A percentile compares a stretch with the other conserved stretches of the same genome.
Evolutionary conservation across 345 rosid genomes (phyloP).

Genomic region (Eutrema japonicum): DNA sequence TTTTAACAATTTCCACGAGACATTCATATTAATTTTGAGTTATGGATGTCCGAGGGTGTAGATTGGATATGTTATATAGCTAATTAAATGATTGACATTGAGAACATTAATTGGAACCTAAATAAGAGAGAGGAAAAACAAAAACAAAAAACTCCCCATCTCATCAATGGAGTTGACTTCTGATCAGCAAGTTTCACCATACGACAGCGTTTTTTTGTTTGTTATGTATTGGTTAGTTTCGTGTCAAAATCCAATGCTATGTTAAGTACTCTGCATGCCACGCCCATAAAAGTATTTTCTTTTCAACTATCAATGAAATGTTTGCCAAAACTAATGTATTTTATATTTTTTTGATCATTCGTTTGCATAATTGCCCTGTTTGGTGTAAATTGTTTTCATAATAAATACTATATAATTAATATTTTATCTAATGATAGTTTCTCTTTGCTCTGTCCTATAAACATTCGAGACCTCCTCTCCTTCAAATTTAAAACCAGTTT

Average conservation of each 20-base stretch:
- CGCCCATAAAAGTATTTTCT: not conserved
- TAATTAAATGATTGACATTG: constrained; percentile 5
- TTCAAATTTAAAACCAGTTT: constrained; percentile 34
- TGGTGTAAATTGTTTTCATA: not conserved
- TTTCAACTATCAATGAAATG: not conserved
- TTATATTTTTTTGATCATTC: not conserved
- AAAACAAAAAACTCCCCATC: not conserved
- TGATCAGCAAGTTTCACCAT: not conserved
- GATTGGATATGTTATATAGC: constrained; percentile 14
- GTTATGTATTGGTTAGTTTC: constrained; percentile 18
- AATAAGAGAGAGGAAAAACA: not conserved
- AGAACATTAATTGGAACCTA: not conserved
- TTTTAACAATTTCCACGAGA: not conserved
- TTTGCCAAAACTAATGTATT: not conserved
- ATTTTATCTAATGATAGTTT: not conserved
- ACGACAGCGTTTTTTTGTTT: constrained; percentile 2
- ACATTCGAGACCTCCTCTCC: constrained; percentile 13
- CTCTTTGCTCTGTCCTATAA: constrained; percentile 29
- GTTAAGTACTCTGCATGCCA: constrained; percentile 11
- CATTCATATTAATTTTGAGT: not conserved
- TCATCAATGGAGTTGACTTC: constrained; percentile 41
- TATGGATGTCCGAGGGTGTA: not conserved
- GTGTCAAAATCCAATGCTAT: constrained; percentile 14
- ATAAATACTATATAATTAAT: not conserved
- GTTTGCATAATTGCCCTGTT: not conserved